These are phyloP conservation scores for Sungouiozyma ichnusensis DNA, from an alignment of 805 yeast genomes.

Conservation along the genomic window DNA sequence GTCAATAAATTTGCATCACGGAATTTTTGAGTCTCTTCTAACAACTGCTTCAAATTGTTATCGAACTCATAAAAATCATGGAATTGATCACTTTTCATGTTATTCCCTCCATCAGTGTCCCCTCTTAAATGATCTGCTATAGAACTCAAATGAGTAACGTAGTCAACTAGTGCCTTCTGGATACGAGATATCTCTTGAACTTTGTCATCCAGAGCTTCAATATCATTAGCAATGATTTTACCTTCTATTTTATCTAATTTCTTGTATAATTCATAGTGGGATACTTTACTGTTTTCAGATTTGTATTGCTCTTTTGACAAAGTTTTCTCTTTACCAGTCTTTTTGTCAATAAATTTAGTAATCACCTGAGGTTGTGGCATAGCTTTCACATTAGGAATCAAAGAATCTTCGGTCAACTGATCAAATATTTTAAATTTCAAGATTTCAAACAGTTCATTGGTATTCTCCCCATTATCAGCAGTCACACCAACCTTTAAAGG, in stretches of 20 bases:
- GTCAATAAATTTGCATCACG: constrained; percentile 14
- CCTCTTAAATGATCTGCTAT: constrained; percentile 3
- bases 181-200: constrained; percentile 16
- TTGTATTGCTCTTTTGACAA: constrained; percentile 20
- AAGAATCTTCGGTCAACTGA: constrained; percentile 42
- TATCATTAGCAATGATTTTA: constrained; percentile 28
- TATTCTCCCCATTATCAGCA: constrained; percentile 34
- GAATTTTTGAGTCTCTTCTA: constrained; percentile 24
- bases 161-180: constrained; percentile 18
- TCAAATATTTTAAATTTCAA: constrained; percentile 47
- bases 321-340: constrained; percentile 25
- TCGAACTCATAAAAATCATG: constrained; percentile 22
- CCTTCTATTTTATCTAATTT: constrained; percentile 28
- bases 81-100: constrained; percentile 8
- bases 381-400: constrained; percentile 43
- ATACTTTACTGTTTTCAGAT: constrained; percentile 12
- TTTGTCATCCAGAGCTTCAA: constrained; percentile 16
- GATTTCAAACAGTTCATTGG: constrained; percentile 54
- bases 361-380: constrained; percentile 37
- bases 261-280: constrained; percentile 20
- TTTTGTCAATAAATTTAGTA: constrained; percentile 31
- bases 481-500: constrained; percentile 43
- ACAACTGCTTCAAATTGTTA: constrained; percentile 21
- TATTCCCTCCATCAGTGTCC: background rate
- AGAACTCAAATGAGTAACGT: constrained; percentile 12